Percentiles rank a stretch among this genome's conserved stretches.
phyloP scores from a whole-genome alignment of 2,329 filamentous ascomycete genomes.

The Zymoseptoria tritici region DNA sequence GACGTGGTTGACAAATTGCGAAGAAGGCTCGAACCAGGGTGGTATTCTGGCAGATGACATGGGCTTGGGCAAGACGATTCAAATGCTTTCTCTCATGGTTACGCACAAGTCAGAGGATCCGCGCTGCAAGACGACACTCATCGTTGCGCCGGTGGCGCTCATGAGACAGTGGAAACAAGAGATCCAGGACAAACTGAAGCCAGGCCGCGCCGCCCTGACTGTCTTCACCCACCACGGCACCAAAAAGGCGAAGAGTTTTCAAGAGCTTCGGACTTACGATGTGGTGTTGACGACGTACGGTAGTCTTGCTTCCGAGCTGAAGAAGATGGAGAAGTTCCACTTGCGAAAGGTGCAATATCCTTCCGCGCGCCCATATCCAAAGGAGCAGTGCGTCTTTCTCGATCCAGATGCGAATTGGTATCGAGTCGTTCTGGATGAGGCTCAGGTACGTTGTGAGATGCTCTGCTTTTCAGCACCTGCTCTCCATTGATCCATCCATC shows the following conservation, averaged over 20 bases:
- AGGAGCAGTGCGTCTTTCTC: constrained; percentile 29
- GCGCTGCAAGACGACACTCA: constrained; percentile 66
- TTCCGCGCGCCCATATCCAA: constrained; percentile 27
- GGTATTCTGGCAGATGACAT: constrained; percentile 75
- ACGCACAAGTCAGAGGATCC: constrained; percentile 54
- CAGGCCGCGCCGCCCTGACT: constrained; percentile 48
- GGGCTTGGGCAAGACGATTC: constrained; percentile 79
- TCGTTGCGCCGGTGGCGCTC: constrained; percentile 72
- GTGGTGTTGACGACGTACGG: constrained; percentile 75
- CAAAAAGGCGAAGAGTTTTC: constrained; percentile 51
- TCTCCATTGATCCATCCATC: not conserved
- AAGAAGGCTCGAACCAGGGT: constrained; percentile 63
- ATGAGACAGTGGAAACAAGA: constrained; percentile 81
- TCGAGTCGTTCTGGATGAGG: constrained; percentile 67
- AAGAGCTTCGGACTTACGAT: constrained; percentile 58
- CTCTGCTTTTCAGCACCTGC: not conserved
- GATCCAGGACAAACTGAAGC: constrained; percentile 61
- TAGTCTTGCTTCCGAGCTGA: constrained; percentile 60
- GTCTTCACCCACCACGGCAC: constrained; percentile 62
- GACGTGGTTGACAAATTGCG: constrained; percentile 68
- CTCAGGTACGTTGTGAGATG: constrained; percentile 25
- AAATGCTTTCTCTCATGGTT: constrained; percentile 70
- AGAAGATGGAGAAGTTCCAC: constrained; percentile 49
- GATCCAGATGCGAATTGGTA: constrained; percentile 56
- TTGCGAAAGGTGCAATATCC: constrained; percentile 43